phyloP scores from a whole-genome alignment of 768 basidiomycete species.

The Macrolepiota dolichaula region DNA sequence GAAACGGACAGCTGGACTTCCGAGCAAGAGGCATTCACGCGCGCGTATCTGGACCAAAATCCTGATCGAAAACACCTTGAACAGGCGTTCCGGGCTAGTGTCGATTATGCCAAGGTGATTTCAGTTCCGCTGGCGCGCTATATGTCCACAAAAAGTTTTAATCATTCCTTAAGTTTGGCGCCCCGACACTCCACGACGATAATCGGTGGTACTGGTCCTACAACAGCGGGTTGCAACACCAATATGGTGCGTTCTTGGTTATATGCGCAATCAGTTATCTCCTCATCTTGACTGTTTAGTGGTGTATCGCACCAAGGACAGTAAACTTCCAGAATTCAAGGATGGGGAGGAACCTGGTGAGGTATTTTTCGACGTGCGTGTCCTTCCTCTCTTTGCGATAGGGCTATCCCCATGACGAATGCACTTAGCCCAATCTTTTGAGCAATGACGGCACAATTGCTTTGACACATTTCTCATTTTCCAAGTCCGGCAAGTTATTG shows the following conservation, averaged over 20 bases:
- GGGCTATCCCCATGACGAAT: conserved; percentile 7
- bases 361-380: conserved; percentile 73
- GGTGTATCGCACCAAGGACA: conserved; percentile 56
- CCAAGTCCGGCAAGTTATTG: conserved; percentile 63
- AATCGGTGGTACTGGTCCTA: conserved; percentile 79
- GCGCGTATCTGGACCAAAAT: conserved; percentile 59
- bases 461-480: conserved; percentile 57
- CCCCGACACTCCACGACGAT: conserved; percentile 60
- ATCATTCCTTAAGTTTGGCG: conserved; percentile 46
- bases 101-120: conserved; percentile 40
- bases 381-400: neutral
- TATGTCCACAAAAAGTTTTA: neutral
- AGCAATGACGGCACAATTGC: conserved; percentile 71
- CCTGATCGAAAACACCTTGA: conserved; percentile 57
- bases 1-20: conserved; percentile 68
- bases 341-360: conserved; percentile 47
- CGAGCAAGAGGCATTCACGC: conserved; percentile 57
- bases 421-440: conserved; percentile 65
- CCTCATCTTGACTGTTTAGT: conserved; percentile 32
- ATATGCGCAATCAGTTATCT: neutral
- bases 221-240: conserved; percentile 75
- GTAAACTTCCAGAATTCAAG: conserved; percentile 51
- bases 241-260: conserved; percentile 36
- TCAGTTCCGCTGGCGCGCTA: neutral
- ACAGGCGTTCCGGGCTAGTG: conserved; percentile 47